Percentiles rank a stretch among this genome's conserved stretches.
Conservation (phyloP, 2,329 filamentous ascomycete genomes). For the Rutstroemia sp. region DNA sequence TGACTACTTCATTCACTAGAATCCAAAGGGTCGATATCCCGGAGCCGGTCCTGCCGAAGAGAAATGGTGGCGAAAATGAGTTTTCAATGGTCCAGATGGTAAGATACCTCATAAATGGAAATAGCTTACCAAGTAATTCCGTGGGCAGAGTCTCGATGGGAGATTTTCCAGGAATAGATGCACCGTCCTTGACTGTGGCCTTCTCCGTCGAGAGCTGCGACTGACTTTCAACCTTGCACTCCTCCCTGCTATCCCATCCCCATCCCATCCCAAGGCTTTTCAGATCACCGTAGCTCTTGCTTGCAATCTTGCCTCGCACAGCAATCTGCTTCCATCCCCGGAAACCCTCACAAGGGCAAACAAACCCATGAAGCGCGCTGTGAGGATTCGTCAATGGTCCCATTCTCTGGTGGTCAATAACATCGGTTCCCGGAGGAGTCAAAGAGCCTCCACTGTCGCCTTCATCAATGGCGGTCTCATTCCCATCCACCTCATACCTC, state of each 20-base stretch:
- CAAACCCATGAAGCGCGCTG: slow-evolving; percentile 50
- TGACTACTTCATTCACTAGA: slow-evolving; percentile 8
- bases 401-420: slow-evolving; percentile 12
- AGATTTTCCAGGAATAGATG: slow-evolving; percentile 39
- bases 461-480: slow-evolving; percentile 41
- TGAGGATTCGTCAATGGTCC: slow-evolving; percentile 35
- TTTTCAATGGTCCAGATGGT: neutral
- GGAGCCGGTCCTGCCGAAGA: slow-evolving; percentile 3
- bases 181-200: slow-evolving; percentile 21
- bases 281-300: slow-evolving; percentile 54
- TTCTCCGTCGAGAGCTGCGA: slow-evolving; percentile 3
- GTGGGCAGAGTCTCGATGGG: slow-evolving; percentile 60
- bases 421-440: slow-evolving; percentile 22
- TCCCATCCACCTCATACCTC: slow-evolving; percentile 11
- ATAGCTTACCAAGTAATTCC: slow-evolving; percentile 61
- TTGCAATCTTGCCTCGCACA: slow-evolving; percentile 47
- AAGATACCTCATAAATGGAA: slow-evolving; percentile 5
- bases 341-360: slow-evolving; percentile 50
- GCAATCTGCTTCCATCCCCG: slow-evolving; percentile 57
- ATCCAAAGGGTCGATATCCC: slow-evolving; percentile 2
- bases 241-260: slow-evolving; percentile 33
- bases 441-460: slow-evolving; percentile 1
- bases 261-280: slow-evolving; percentile 48
- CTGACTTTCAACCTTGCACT: neutral
- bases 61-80: neutral